Evolutionary conservation across 1,284 basidiomycete genomes (phyloP).

Genomic region (Melampsora occidentalis): DNA sequence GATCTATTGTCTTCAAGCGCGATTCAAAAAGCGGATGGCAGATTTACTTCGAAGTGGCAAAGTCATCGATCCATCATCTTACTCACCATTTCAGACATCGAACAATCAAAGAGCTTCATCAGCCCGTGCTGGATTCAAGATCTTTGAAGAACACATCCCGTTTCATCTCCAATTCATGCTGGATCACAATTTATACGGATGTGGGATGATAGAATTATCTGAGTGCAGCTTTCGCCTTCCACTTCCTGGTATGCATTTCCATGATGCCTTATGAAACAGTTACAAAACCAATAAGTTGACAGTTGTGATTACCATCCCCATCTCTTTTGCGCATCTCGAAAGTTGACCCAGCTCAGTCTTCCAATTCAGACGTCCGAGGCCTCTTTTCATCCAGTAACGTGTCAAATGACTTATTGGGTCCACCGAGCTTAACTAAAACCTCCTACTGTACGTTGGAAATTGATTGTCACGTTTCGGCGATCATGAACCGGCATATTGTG

Average conservation of each 20-base stretch:
- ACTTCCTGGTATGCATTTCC: conserved; percentile 54
- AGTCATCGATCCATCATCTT: conserved; percentile 59
- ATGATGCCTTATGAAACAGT: no score
- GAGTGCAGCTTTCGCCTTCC: conserved; percentile 59
- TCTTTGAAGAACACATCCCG: conserved; percentile 76
- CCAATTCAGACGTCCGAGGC: background rate
- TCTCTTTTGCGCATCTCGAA: background rate
- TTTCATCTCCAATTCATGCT: conserved; percentile 89
- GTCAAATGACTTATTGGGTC: conserved; percentile 15
- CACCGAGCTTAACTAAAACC: conserved; percentile 55
- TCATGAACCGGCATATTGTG: conserved; percentile 75
- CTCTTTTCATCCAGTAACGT: conserved; percentile 35
- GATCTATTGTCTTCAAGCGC: conserved; percentile 72
- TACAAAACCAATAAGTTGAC: no score
- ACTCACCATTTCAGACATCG: conserved; percentile 1
- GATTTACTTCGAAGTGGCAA: conserved; percentile 75
- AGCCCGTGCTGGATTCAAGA: conserved; percentile 63
- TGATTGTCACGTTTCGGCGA: conserved; percentile 74
- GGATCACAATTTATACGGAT: conserved; percentile 93
- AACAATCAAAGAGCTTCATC: conserved; percentile 1
- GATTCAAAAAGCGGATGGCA: conserved; percentile 65
- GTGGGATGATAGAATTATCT: conserved; percentile 73
- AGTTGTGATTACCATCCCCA: no score
- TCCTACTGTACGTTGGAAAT: conserved; percentile 76
- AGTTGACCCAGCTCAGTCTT: background rate